phyloP scores from a whole-genome alignment of 2,329 filamentous ascomycete genomes.

The Phialophora expanda region DNA sequence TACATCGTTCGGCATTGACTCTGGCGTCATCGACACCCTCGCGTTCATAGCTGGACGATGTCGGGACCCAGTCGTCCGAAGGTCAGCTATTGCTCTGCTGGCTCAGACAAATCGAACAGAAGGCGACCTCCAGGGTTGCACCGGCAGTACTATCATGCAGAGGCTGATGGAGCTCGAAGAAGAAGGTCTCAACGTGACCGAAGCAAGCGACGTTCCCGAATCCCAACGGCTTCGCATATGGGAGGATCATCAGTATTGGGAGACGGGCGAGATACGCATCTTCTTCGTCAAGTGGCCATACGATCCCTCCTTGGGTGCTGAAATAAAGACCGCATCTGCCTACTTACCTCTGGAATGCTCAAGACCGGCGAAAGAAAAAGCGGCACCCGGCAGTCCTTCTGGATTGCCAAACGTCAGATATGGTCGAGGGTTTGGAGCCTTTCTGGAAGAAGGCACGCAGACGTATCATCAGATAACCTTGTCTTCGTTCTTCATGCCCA shows the following conservation, averaged over 20 bases:
- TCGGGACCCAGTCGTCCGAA: constrained; percentile 42
- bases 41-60: constrained; percentile 42
- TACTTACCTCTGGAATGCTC: constrained; percentile 29
- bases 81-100: constrained; percentile 41
- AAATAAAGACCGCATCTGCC: constrained; percentile 27
- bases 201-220: constrained; percentile 34
- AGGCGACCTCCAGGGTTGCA: constrained; percentile 35
- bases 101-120: constrained; percentile 35
- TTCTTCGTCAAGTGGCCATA: constrained; percentile 38
- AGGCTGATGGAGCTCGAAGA: constrained; percentile 35
- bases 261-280: constrained; percentile 36
- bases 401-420: constrained; percentile 36
- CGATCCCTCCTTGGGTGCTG: constrained; percentile 32
- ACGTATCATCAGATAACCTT: constrained; percentile 37
- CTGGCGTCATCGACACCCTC: constrained; percentile 41
- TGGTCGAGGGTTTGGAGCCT: constrained; percentile 33
- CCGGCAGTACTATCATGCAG: constrained; percentile 34
- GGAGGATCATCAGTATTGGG: constrained; percentile 39
- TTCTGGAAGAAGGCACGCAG: constrained; percentile 35
- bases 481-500: constrained; percentile 38
- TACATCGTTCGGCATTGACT: constrained; percentile 42
- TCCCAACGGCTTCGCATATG: constrained; percentile 34
- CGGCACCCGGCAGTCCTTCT: constrained; percentile 22
- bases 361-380: constrained; percentile 26
- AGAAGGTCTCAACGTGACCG: constrained; percentile 26